Conservation (phyloP, 2,329 filamentous ascomycete genomes). For the Alternaria novae-zelandiae region DNA sequence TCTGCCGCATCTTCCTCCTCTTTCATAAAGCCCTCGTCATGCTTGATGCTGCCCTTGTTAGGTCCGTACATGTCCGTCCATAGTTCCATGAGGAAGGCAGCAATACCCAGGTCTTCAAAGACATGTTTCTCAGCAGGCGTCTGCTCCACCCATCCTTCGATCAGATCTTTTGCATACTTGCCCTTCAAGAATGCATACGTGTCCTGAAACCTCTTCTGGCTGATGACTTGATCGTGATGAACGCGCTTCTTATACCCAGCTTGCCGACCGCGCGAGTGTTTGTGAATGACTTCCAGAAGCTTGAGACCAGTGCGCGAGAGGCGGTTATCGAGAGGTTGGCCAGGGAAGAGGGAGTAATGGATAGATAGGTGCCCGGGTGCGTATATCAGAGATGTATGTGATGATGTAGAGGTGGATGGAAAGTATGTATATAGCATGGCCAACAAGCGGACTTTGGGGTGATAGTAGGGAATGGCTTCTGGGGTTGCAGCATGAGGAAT, state of each 20-base stretch:
- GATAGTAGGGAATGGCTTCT: constrained; percentile 81
- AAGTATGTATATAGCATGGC: constrained; percentile 76
- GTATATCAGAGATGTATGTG: constrained; percentile 27
- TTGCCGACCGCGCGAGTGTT: constrained; percentile 71
- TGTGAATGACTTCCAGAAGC: constrained; percentile 71
- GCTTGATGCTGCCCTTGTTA: neutral
- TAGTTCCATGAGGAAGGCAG: constrained; percentile 89
- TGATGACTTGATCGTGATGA: constrained; percentile 80
- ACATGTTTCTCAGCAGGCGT: constrained; percentile 92
- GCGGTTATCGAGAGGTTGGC: constrained; percentile 54
- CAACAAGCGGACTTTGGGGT: constrained; percentile 76
- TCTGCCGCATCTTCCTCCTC: neutral
- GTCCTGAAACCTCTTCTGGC: constrained; percentile 78
- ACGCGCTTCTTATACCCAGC: constrained; percentile 80
- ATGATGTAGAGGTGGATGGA: neutral
- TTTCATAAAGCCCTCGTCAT: constrained; percentile 5
- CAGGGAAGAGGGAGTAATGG: constrained; percentile 58
- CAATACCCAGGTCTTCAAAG: constrained; percentile 91
- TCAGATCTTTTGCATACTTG: constrained; percentile 74
- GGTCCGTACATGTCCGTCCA: constrained; percentile 81
- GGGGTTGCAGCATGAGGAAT: constrained; percentile 71
- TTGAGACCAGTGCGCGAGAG: constrained; percentile 72
- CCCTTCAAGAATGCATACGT: constrained; percentile 82
- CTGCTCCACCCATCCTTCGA: constrained; percentile 80
- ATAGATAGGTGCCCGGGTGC: constrained; percentile 54